A percentile compares a stretch with the other conserved stretches of the same genome.
These are phyloP conservation scores for Coemansia sp. DNA, from an alignment of 192 early-diverging fungal species.

Conservation along the genomic window DNA sequence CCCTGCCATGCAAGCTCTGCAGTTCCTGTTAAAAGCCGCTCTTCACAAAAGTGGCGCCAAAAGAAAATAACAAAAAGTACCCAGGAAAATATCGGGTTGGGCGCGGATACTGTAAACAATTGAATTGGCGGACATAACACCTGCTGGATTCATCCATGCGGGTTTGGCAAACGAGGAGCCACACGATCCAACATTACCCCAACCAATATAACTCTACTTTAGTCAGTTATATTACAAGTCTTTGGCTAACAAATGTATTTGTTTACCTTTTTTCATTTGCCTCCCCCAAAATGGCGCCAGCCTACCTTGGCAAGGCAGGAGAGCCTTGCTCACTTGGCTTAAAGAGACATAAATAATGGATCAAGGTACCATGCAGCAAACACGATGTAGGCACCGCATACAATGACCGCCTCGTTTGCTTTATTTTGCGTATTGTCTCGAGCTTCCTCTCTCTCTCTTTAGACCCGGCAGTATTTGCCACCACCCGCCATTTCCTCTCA, in stretches of 20 bases:
- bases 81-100: constrained; percentile 2
- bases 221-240: no score
- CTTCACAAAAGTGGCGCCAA: constrained; percentile 3
- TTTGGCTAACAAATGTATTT: not conserved
- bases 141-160: constrained; percentile 9
- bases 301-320: not conserved
- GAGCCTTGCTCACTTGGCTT: not conserved
- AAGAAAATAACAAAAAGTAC: not conserved
- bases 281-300: not conserved
- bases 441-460: not conserved
- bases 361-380: not conserved
- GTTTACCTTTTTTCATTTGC: not conserved
- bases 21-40: not conserved
- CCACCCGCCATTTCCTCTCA: not conserved
- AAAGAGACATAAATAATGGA: not conserved
- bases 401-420: constrained; percentile 8
- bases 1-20: constrained; percentile 7
- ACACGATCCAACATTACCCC: constrained; percentile 6
- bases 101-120: constrained; percentile 8
- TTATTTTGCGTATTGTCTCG: not conserved
- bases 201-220: constrained; percentile 9
- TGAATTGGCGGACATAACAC: not conserved
- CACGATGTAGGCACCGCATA: constrained; percentile 5
- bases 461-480: not conserved
- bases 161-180: not conserved